These are phyloP conservation scores for Lycium barbarum DNA, from an alignment of 257 asterid species.

Conservation along the genomic window DNA sequence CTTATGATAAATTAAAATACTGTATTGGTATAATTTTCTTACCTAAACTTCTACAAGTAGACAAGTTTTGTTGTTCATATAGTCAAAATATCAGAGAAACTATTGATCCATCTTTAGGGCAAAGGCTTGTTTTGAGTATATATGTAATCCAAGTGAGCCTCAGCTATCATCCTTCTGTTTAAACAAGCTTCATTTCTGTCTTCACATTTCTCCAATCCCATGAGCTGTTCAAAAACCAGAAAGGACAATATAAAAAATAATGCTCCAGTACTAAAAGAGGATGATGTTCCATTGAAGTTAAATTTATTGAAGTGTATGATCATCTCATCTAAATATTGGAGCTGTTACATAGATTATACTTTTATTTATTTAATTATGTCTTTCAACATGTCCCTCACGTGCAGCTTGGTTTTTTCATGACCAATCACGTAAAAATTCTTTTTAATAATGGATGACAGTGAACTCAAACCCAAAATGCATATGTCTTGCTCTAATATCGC, in stretches of 20 bases:
- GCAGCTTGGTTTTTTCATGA: too few relatives aligned
- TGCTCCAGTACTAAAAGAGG: neutral
- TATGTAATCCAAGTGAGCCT: constrained; percentile 76
- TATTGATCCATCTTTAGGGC: constrained; percentile 18
- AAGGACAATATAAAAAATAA: neutral
- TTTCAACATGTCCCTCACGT: too few relatives aligned
- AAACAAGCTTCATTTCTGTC: constrained; percentile 53
- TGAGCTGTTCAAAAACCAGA: constrained; percentile 40
- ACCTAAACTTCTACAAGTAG: neutral
- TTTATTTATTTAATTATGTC: too few relatives aligned
- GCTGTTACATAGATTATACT: too few relatives aligned
- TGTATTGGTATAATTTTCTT: neutral
- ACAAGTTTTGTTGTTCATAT: neutral
- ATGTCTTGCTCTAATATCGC: too few relatives aligned
- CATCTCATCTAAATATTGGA: neutral
- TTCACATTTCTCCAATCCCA: constrained; percentile 60
- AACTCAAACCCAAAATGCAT: too few relatives aligned
- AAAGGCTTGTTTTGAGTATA: constrained; percentile 61
- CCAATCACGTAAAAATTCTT: too few relatives aligned
- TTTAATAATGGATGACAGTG: too few relatives aligned
- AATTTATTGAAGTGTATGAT: neutral
- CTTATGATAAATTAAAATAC: neutral
- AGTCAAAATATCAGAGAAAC: neutral
- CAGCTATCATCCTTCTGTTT: constrained; percentile 64
- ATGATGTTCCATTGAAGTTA: neutral